Percentiles rank a stretch among this genome's conserved stretches.
phyloP scores from a whole-genome alignment of 495 filamentous ascomycete genomes.

The Annulohypoxylon nitens region DNA sequence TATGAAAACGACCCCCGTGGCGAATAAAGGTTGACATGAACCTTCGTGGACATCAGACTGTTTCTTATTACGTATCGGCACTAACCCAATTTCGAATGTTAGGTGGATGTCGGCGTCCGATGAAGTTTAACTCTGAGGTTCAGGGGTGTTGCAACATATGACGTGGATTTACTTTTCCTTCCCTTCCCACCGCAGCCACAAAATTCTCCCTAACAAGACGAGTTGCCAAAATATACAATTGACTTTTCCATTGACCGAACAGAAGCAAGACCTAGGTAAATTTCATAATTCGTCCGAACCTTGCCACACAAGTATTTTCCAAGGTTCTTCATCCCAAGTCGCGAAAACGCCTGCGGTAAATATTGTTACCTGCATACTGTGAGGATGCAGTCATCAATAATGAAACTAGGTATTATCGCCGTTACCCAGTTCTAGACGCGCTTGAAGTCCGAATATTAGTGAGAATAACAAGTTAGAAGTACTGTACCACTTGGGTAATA shows the following conservation, averaged over 20 bases:
- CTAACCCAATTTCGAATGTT: not conserved
- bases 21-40: slow-evolving; percentile 22
- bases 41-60: slow-evolving; percentile 16
- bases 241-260: slow-evolving; percentile 5
- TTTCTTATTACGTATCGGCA: not conserved
- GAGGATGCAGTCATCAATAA: slow-evolving; percentile 1
- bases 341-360: not conserved
- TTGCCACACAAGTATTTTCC: slow-evolving; percentile 4
- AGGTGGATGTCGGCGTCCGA: slow-evolving; percentile 22
- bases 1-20: not conserved
- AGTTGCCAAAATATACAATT: slow-evolving; percentile 16
- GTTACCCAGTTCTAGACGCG: not conserved
- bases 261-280: slow-evolving; percentile 1
- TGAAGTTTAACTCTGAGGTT: slow-evolving; percentile 22
- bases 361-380: not conserved
- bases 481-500: not conserved
- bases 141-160: not conserved
- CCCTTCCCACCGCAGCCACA: slow-evolving; percentile 18
- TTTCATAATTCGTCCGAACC: slow-evolving; percentile 10
- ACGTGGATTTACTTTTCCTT: slow-evolving; percentile 30
- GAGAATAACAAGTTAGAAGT: not conserved
- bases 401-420: not conserved
- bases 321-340: not conserved
- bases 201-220: slow-evolving; percentile 1
- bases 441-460: not conserved